A percentile compares a stretch with the other conserved stretches of the same genome.
Conservation (phyloP, 2,329 filamentous ascomycete species). For the Hypomyces perniciosus region DNA sequence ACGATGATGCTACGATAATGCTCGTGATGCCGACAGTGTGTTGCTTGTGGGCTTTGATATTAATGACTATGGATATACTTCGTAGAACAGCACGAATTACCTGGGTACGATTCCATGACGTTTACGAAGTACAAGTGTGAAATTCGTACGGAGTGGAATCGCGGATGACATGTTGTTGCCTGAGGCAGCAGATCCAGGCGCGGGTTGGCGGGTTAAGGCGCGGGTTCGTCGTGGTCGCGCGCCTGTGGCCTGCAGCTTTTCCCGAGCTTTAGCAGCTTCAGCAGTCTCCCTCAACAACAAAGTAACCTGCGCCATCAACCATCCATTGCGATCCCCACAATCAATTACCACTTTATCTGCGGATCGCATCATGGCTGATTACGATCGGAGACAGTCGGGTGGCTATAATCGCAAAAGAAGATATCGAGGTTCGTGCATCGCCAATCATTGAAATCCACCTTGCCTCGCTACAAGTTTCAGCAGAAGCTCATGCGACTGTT, state of each 20-base stretch:
- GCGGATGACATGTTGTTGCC: background rate
- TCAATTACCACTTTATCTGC: background rate
- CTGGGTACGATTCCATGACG: too few relatives aligned
- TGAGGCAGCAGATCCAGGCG: slow-evolving; percentile 3
- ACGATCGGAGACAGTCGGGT: slow-evolving; percentile 48
- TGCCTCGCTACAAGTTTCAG: slow-evolving; percentile 1
- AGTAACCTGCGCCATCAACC: background rate
- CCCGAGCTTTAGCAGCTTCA: slow-evolving; percentile 10
- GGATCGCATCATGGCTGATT: slow-evolving; percentile 44
- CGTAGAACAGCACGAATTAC: too few relatives aligned
- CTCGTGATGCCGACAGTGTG: too few relatives aligned
- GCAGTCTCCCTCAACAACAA: background rate
- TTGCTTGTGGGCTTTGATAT: too few relatives aligned
- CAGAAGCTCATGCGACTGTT: slow-evolving; percentile 1
- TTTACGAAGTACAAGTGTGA: too few relatives aligned
- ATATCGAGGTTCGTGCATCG: slow-evolving; percentile 59
- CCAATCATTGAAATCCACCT: background rate
- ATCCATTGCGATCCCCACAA: slow-evolving; percentile 2
- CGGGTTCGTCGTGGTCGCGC: slow-evolving; percentile 1
- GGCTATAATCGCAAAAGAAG: slow-evolving; percentile 67
- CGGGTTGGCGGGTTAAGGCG: slow-evolving; percentile 2
- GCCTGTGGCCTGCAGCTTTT: slow-evolving; percentile 14
- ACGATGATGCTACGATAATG: background rate
- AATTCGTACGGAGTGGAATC: background rate
- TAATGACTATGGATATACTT: too few relatives aligned